phyloP scores from a whole-genome alignment of 495 filamentous ascomycete species.

The Aspergillus ellipticus region DNA sequence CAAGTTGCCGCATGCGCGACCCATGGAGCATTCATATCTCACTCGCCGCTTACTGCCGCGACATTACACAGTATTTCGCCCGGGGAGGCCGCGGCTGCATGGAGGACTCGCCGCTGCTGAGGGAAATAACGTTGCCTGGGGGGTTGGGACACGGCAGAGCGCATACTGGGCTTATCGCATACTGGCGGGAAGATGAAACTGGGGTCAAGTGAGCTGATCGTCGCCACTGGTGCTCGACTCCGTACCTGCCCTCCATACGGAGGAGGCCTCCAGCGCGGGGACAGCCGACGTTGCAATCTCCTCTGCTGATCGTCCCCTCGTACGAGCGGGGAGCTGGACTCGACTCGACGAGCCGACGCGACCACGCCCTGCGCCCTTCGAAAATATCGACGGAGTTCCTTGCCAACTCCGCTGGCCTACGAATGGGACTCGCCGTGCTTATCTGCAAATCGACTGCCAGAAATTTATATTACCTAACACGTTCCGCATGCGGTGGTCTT shows the following conservation, averaged over 20 bases:
- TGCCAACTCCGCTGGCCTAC: conserved; percentile 3
- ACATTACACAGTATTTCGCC: no score
- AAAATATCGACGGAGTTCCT: not conserved
- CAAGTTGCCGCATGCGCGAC: not conserved
- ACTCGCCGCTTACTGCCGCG: not conserved
- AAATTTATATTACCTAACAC: conserved; percentile 24
- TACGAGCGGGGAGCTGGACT: not conserved
- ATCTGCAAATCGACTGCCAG: conserved; percentile 8
- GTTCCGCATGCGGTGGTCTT: conserved; percentile 13
- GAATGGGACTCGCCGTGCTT: conserved; percentile 12
- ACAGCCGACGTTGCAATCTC: conserved; percentile 9
- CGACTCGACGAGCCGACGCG: not conserved
- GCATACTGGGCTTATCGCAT: not conserved
- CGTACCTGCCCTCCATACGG: not conserved
- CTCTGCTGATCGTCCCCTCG: conserved; percentile 10
- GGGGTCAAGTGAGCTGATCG: not conserved
- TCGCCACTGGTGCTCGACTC: not conserved
- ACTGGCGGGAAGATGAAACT: no score
- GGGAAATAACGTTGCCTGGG: not conserved
- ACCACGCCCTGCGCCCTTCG: not conserved
- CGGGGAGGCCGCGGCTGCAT: not conserved
- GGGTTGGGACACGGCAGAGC: not conserved
- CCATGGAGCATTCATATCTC: not conserved
- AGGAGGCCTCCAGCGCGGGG: not conserved
- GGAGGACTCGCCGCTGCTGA: not conserved